Evolutionary conservation across 208 protist genomes (phyloP).

Genomic region (Naegleria lovaniensis): DNA sequence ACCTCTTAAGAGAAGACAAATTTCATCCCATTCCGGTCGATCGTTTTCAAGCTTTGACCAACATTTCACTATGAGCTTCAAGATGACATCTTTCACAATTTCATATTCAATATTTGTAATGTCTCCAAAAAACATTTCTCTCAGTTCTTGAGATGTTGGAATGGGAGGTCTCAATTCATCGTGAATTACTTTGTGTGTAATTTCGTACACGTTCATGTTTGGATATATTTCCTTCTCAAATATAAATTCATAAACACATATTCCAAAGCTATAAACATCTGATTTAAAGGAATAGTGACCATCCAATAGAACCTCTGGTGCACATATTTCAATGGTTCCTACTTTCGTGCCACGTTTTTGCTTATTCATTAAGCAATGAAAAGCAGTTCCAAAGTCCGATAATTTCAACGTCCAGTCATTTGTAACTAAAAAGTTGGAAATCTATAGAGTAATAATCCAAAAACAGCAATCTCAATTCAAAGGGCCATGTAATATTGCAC

Average conservation of each 20-base stretch:
- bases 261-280: neutral
- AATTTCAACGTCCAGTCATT: neutral
- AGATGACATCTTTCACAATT: neutral
- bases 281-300: neutral
- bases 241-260: neutral
- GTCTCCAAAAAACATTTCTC: neutral
- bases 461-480: no score
- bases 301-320: neutral
- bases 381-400: neutral
- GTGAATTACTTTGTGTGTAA: neutral
- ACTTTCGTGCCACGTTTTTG: neutral
- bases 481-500: no score
- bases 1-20: neutral
- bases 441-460: no score
- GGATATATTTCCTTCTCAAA: slow-evolving; percentile 8
- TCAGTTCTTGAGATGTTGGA: neutral
- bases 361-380: neutral
- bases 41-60: neutral
- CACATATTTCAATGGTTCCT: neutral
- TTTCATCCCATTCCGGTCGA: neutral
- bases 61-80: neutral
- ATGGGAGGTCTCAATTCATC: neutral
- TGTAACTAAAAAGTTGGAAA: neutral
- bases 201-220: neutral
- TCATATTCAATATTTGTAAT: neutral